A percentile compares a stretch with the other conserved stretches of the same genome.
phyloP scores from a whole-genome alignment of 129 eudicot genomes.

The Gnaphalium uliginosum region DNA sequence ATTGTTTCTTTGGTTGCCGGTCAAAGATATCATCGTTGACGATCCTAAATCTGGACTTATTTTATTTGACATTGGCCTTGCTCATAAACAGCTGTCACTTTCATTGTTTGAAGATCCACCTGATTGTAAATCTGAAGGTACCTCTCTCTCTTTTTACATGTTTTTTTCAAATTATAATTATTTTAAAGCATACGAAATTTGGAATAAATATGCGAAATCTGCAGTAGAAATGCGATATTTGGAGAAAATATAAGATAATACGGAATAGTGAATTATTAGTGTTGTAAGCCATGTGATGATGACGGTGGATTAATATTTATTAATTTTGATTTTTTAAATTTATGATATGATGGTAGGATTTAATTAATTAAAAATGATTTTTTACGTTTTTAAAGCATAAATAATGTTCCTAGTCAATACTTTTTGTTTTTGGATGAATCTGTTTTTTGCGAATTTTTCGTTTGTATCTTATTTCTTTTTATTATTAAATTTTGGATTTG shows the following conservation, averaged over 20 bases:
- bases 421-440: slow-evolving; percentile 2
- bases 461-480: not conserved
- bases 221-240: too few relatives aligned
- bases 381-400: not conserved
- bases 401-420: not conserved
- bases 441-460: slow-evolving; percentile 1
- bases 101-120: slow-evolving; percentile 90
- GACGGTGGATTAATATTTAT: not conserved
- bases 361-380: not conserved
- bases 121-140: slow-evolving; percentile 54
- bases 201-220: too few relatives aligned
- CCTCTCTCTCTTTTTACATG: not conserved
- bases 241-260: too few relatives aligned
- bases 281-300: slow-evolving; percentile 9
- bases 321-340: too few relatives aligned
- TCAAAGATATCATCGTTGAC: slow-evolving; percentile 65
- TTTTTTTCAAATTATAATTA: not conserved
- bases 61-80: slow-evolving; percentile 65
- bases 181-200: not conserved
- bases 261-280: too few relatives aligned
- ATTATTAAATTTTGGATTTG: too few relatives aligned
- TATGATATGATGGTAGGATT: too few relatives aligned
- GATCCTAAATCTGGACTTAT: slow-evolving; percentile 76
- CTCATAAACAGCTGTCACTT: slow-evolving; percentile 70
- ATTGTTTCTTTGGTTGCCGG: slow-evolving; percentile 78